phyloP scores from a whole-genome alignment of 768 basidiomycete genomes.

The Leccinum subgranulosum region DNA sequence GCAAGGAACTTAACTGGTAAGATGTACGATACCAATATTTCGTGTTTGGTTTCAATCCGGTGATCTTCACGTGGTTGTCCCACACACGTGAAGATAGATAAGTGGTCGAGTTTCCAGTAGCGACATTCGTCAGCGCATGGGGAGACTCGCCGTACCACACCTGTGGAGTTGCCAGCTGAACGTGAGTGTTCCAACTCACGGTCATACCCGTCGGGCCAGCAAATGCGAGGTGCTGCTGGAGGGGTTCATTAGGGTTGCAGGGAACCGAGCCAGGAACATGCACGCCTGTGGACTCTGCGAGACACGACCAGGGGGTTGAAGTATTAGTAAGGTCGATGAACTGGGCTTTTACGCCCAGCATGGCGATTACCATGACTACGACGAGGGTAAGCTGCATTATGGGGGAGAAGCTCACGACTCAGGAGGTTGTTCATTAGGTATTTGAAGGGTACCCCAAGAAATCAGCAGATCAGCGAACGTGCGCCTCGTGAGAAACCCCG shows the following conservation, averaged over 20 bases:
- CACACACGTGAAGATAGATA: conserved; percentile 26
- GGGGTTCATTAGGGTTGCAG: conserved; percentile 27
- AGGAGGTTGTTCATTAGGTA: not conserved
- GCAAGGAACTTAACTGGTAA: conserved; percentile 18
- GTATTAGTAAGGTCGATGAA: conserved; percentile 13
- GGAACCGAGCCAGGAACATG: conserved; percentile 27
- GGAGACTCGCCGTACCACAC: conserved; percentile 26
- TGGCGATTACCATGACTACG: not conserved
- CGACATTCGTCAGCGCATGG: conserved; percentile 15
- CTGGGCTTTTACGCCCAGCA: conserved; percentile 17
- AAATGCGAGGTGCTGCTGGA: conserved; percentile 25
- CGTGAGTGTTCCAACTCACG: conserved; percentile 25
- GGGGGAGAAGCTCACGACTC: not conserved
- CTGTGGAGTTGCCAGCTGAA: conserved; percentile 19
- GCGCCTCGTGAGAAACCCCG: not conserved
- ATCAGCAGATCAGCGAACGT: not conserved
- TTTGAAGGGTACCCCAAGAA: not conserved
- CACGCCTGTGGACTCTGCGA: conserved; percentile 28
- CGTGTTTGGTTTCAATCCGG: conserved; percentile 21
- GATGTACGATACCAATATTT: conserved; percentile 28
- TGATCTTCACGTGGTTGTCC: conserved; percentile 28
- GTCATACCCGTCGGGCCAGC: conserved; percentile 26
- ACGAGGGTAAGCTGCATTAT: conserved; percentile 7
- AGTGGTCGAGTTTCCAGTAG: conserved; percentile 19
- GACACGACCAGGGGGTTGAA: conserved; percentile 17